Base-by-base conservation (phyloP, 805 yeast species). In the Martiniozyma abietophila region DNA sequence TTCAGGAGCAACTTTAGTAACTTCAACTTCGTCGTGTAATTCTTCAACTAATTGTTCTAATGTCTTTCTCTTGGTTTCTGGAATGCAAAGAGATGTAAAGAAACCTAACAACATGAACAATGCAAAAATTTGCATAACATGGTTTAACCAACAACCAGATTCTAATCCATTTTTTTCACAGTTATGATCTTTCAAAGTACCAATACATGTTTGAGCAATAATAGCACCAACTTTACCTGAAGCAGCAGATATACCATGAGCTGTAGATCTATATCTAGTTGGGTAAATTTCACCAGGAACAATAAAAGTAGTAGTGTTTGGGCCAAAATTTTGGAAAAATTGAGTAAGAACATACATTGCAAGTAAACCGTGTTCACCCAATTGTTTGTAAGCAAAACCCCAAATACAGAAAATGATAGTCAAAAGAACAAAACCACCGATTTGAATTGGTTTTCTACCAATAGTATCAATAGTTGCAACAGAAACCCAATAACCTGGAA, bases 201-300 rank as follows among this genome's bases (percentile, higher is more conserved):
- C 92, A 47, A 81, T 60, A 56, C 81, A 80, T 42, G 88, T 78
- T 65, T 80, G 89, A 17, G 95, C 94, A 67, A 85, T 74, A 48
- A 85, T 83, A 40, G 95, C 94, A 66, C 95, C 95, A 49, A 83
- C 67, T 60, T 85, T 85, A 69, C 95, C 95, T 24, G 74, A 57
- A 33, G 92, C 95, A 48, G 95, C 95, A 46, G 94, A 83, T 41
- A 85, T 68, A 70, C 95, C 95, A 53, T 85, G 95, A 34, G 95
- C 95, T 47, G 94, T 76, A 17, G 95, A 84, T 77, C 95, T 80
- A 65, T 84, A 85, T 70, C 95, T 78, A 38, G 96, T 85, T 58
- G 95, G 96, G 80, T 67, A 86, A 56, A 75, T 65, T 67, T 85
- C 96, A 63, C 94, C 95, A 32, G 95, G 95, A 54, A 82, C 71